Evolutionary conservation across 768 basidiomycete species (phyloP).

Genomic region (Scleroderma bovista): DNA sequence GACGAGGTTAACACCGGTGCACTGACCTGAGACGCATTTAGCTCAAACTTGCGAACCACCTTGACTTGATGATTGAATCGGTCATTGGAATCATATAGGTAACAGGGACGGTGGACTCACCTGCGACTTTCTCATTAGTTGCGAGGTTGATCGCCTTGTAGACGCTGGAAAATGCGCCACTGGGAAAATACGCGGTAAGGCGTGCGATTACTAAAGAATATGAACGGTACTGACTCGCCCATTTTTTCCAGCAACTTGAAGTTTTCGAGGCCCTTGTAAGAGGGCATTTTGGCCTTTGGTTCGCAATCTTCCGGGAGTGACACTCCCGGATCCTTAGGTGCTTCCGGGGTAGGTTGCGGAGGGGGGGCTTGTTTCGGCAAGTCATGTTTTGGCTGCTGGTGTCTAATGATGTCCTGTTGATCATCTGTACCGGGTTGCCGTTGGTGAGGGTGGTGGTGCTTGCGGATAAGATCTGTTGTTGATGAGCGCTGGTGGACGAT

Average conservation of each 20-base stretch:
- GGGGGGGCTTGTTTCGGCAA: constrained; percentile 30
- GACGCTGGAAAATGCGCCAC: constrained; percentile 98
- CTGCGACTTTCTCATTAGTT: constrained; percentile 76
- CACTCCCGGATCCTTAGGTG: constrained; percentile 21
- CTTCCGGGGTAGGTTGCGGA: constrained; percentile 17
- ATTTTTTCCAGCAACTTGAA: constrained; percentile 78
- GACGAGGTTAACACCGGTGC: constrained; percentile 7
- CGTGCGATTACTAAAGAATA: constrained; percentile 1
- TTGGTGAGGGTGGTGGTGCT: constrained; percentile 55
- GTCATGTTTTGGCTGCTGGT: constrained; percentile 32
- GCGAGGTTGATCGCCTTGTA: constrained; percentile 83
- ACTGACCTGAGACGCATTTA: constrained; percentile 88
- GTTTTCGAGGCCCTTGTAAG: constrained; percentile 77
- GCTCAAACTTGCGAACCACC: constrained; percentile 89
- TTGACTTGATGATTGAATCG: constrained; percentile 55
- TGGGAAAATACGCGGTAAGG: constrained; percentile 28
- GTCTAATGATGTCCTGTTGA: constrained; percentile 17
- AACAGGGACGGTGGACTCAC: constrained; percentile 36
- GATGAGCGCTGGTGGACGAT: constrained; percentile 21
- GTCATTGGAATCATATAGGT: not conserved
- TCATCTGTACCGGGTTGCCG: constrained; percentile 33
- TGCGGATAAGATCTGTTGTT: constrained; percentile 58
- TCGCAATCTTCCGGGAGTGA: constrained; percentile 75
- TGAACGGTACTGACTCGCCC: constrained; percentile 72
- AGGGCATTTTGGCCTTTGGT: constrained; percentile 74